Percentiles rank a stretch among this genome's conserved stretches.
These are phyloP conservation scores for Agarophyton chilense DNA, from an alignment of 23 red algal genomes.

Conservation along the genomic window DNA sequence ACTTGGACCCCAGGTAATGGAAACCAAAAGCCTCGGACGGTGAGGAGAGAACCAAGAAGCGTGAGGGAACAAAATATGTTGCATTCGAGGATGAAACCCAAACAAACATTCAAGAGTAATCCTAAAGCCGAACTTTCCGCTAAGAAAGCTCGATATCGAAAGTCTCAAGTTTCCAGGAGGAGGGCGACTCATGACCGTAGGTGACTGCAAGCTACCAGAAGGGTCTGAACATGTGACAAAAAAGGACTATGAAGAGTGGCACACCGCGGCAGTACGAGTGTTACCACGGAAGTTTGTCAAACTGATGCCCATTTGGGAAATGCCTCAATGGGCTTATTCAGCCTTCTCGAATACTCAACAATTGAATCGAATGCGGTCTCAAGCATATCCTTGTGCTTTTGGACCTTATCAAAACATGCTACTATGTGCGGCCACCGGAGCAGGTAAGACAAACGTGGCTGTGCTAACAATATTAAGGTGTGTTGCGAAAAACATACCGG, in stretches of 20 bases:
- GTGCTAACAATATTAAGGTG: conserved; percentile 80
- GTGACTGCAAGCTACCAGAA: conserved; percentile 52
- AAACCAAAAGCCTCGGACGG: background rate
- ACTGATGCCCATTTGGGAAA: background rate
- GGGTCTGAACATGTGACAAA: conserved; percentile 67
- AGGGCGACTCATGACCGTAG: conserved; percentile 46
- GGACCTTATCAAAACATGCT: conserved; percentile 85
- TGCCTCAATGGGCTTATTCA: conserved; percentile 50
- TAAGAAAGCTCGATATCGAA: conserved; percentile 76
- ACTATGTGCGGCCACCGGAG: conserved; percentile 91
- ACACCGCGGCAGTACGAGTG: conserved; percentile 42
- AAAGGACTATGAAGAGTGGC: conserved; percentile 81
- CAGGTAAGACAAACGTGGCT: conserved; percentile 96
- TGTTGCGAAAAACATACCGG: conserved; percentile 16
- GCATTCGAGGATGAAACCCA: background rate
- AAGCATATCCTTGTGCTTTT: conserved; percentile 69
- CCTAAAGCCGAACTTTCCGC: background rate
- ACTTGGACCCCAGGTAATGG: background rate
- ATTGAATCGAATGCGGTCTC: conserved; percentile 82
- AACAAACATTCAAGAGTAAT: background rate
- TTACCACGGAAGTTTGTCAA: background rate
- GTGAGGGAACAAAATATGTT: background rate
- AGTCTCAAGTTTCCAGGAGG: conserved; percentile 59
- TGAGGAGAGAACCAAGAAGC: conserved; percentile 5
- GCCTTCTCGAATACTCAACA: conserved; percentile 57